Evolutionary conservation across 2,329 filamentous ascomycete species (phyloP).

Genomic region (Grosmannia clavigera): DNA sequence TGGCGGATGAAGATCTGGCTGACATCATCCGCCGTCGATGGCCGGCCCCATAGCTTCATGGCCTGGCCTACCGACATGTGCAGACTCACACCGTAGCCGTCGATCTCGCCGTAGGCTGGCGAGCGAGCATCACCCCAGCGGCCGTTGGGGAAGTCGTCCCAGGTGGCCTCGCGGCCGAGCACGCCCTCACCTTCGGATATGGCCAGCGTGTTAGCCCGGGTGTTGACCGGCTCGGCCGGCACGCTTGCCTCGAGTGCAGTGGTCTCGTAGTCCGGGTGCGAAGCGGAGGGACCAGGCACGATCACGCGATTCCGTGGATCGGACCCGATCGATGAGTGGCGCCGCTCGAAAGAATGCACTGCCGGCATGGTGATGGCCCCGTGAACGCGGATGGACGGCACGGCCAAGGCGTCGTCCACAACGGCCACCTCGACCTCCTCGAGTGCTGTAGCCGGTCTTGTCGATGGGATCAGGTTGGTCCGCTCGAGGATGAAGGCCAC

Average conservation of each 20-base stretch:
- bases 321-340: slow-evolving; percentile 69
- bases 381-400: slow-evolving; percentile 39
- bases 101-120: slow-evolving; percentile 89
- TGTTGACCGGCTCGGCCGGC: slow-evolving; percentile 61
- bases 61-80: slow-evolving; percentile 83
- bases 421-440: slow-evolving; percentile 36
- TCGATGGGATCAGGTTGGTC: slow-evolving; percentile 63
- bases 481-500: slow-evolving; percentile 87
- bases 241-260: slow-evolving; percentile 66
- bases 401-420: slow-evolving; percentile 32
- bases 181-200: slow-evolving; percentile 90
- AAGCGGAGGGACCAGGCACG: slow-evolving; percentile 50
- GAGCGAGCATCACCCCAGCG: slow-evolving; percentile 97
- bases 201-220: slow-evolving; percentile 71
- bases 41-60: slow-evolving; percentile 73
- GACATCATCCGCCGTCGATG: slow-evolving; percentile 58
- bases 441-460: slow-evolving; percentile 27
- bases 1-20: slow-evolving; percentile 70
- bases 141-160: slow-evolving; percentile 97
- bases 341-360: slow-evolving; percentile 34
- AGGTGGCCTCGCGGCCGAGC: slow-evolving; percentile 86
- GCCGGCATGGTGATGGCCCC: slow-evolving; percentile 24
- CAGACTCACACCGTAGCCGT: slow-evolving; percentile 88
- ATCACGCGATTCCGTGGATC: slow-evolving; percentile 83
- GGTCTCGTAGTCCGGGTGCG: slow-evolving; percentile 54